phyloP scores from a whole-genome alignment of 2,329 filamentous ascomycete genomes.

The Pyrenophora tritici-repentis region DNA sequence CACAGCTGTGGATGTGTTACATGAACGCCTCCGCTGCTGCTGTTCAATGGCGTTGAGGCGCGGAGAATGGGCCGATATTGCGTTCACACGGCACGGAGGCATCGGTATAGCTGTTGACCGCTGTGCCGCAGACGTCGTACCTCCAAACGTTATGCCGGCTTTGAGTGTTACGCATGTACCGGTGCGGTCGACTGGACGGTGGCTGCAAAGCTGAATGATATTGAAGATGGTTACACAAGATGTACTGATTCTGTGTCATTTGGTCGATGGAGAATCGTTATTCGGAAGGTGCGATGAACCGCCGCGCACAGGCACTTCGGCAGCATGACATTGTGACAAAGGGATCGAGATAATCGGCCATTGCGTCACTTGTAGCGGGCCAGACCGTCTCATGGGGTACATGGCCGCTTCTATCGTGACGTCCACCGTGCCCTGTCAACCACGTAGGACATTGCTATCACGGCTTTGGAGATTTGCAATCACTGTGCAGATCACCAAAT shows the following conservation, averaged over 20 bases:
- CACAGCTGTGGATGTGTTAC: neutral
- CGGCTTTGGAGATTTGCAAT: slow-evolving; percentile 2
- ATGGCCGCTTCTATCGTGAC: neutral
- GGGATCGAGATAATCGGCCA: no score
- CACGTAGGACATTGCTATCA: neutral
- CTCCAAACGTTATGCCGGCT: neutral
- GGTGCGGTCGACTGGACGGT: neutral
- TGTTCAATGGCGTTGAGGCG: slow-evolving; percentile 5
- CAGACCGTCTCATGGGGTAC: neutral
- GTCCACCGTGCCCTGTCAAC: neutral
- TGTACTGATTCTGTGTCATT: no score
- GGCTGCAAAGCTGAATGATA: no score
- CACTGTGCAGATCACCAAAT: slow-evolving; percentile 6
- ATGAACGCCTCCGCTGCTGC: neutral
- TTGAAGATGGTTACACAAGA: no score
- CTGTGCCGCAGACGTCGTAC: neutral
- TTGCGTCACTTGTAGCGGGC: neutral
- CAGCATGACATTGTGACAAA: neutral
- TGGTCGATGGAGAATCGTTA: neutral
- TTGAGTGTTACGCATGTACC: neutral
- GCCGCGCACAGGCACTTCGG: neutral
- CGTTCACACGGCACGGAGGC: slow-evolving; percentile 7
- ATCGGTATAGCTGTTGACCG: neutral
- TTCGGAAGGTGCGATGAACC: neutral
- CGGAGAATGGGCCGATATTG: neutral